Evolutionary conservation across 169 alveolate genomes (phyloP).

Genomic region (Babesia ovis): DNA sequence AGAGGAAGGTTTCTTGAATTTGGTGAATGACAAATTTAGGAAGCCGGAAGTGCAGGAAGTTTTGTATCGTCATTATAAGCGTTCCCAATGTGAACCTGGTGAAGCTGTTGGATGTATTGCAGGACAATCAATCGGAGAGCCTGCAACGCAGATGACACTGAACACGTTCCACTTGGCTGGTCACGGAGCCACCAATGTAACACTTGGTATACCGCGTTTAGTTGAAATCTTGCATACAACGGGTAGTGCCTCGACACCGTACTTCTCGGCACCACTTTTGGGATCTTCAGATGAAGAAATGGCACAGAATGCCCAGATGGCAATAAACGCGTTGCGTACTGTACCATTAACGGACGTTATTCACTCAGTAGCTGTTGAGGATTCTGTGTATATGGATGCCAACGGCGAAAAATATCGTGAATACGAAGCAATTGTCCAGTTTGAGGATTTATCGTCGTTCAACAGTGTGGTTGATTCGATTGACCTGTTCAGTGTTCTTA

Average conservation of each 20-base stretch:
- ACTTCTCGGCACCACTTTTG: constrained; percentile 71
- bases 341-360: constrained; percentile 84
- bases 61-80: constrained; percentile 53
- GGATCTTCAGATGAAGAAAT: constrained; percentile 57
- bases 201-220: constrained; percentile 99
- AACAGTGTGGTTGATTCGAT: constrained; percentile 60
- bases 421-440: constrained; percentile 83
- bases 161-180: constrained; percentile 99
- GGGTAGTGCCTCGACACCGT: constrained; percentile 77
- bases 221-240: constrained; percentile 93
- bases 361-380: constrained; percentile 75
- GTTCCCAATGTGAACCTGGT: constrained; percentile 88
- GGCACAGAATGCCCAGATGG: constrained; percentile 81
- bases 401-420: constrained; percentile 71
- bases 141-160: constrained; percentile 99
- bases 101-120: constrained; percentile 99
- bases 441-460: constrained; percentile 79
- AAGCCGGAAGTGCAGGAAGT: constrained; percentile 13
- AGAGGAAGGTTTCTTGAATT: constrained; percentile 9
- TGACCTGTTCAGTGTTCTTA: constrained; percentile 20
- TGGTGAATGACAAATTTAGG: neutral
- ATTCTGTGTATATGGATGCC: constrained; percentile 45
- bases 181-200: constrained; percentile 98
- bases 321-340: constrained; percentile 84
- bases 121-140: constrained; percentile 99